Base-by-base conservation (phyloP, 169 alveolate genomes). In the Eimeria zaria region DNA sequence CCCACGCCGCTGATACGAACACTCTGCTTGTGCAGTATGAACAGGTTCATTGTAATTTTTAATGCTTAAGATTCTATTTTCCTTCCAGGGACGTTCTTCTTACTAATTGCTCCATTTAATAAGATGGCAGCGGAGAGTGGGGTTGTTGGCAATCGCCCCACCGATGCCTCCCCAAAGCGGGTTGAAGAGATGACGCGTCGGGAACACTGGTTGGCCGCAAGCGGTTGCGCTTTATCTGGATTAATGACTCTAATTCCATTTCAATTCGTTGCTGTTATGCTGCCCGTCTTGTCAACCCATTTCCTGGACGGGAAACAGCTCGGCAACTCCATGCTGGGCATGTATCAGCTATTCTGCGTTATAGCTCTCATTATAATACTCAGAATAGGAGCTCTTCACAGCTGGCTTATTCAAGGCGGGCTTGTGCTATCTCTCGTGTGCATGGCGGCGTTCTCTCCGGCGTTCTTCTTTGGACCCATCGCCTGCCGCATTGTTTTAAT, bases 361-460 rank as follows among this genome's bases (percentile, higher is more conserved):
- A 16, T 58, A 18, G 36, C 55, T 53, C 93, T 87, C n/a, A 48
- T 87, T 60, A 2, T 60, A 27, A 87, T 87, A 27, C 93, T 87
- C 81, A 87, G 62, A 20, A 44, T 87, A n/a, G 93, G 93, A n/a
- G 58, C 81, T 20, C 93, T 87, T 18, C 93, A 87, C 44, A 20
- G 73, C 60, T 87, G 93, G 93, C 93, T 87, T 9, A 87, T 87
- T 87, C 81, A 87, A n/a, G 93, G 83, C 4, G 93, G 81, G n/a
- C 93, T 87, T 48, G 20, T 58, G 81, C 8, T 87, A 39, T 87
- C 93, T 6, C 80, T 87, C 8, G 71, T 62, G 1, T 87, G 93
- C 80, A 87, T 87, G 93, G 93, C 83, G n/a, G 93, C 93, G 7
- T 41, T 87, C 78, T 48, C 93, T 24, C 93, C 93, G 48, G 78